Conservation (phyloP, 768 basidiomycete genomes). For the Gymnopilus junonius region DNA sequence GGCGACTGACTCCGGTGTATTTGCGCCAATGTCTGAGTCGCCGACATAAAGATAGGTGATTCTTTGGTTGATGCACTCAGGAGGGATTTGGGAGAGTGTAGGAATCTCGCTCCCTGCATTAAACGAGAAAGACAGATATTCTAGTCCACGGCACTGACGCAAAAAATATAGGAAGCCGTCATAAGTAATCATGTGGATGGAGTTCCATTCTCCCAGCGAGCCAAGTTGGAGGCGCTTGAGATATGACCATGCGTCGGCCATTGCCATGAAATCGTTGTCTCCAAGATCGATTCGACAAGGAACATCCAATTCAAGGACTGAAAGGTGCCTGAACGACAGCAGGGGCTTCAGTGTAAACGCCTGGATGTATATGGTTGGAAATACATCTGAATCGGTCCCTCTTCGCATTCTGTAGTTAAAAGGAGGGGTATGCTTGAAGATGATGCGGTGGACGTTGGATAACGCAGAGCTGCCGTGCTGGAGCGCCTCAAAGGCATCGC, state of each 20-base stretch:
- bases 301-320: constrained; percentile 10
- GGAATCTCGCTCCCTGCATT: constrained; percentile 8
- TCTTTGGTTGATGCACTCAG: constrained; percentile 2
- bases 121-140: constrained; percentile 5
- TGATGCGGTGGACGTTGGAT: background rate
- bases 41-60: constrained; percentile 16
- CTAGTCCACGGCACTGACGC: constrained; percentile 6
- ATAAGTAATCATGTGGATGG: constrained; percentile 1
- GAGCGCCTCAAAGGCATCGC: background rate
- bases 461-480: background rate
- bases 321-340: constrained; percentile 10
- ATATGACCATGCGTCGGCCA: constrained; percentile 19
- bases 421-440: background rate
- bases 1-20: background rate
- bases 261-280: constrained; percentile 9
- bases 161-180: constrained; percentile 11
- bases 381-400: background rate
- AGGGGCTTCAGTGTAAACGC: constrained; percentile 2
- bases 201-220: constrained; percentile 6
- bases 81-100: background rate
- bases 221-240: constrained; percentile 15
- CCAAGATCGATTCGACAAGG: constrained; percentile 8
- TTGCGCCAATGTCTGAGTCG: background rate
- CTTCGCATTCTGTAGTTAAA: background rate
- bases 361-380: background rate